A percentile compares a stretch with the other conserved stretches of the same genome.
phyloP scores from a whole-genome alignment of 108 stramenopile genomes.

The Parietichytrium sp. region DNA sequence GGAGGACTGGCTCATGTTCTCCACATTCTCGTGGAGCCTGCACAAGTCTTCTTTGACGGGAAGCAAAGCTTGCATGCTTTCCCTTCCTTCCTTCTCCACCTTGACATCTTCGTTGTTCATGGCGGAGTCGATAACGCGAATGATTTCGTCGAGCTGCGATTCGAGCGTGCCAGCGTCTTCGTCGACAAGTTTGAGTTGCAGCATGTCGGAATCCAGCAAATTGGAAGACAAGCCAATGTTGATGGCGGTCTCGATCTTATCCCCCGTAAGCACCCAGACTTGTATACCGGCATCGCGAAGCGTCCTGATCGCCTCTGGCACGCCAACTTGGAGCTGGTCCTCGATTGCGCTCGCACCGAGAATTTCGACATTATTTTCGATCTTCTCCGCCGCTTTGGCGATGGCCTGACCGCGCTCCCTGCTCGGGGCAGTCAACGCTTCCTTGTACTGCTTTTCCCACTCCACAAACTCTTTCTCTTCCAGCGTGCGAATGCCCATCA shows the following conservation, averaged over 20 bases:
- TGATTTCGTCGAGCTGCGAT: constrained; percentile 8
- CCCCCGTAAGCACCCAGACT: constrained; percentile 98
- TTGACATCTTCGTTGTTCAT: no score
- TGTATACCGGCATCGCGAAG: constrained; percentile 89
- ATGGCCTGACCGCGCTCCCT: constrained; percentile 49
- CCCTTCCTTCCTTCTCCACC: no score
- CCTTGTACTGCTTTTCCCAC: constrained; percentile 73
- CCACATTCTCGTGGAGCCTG: no score
- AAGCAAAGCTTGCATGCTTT: no score
- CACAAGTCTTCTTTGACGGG: no score
- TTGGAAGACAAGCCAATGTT: constrained; percentile 92
- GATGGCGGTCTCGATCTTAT: constrained; percentile 95
- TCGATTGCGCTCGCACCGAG: constrained; percentile 97
- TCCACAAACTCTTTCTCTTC: constrained; percentile 69
- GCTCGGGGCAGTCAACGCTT: constrained; percentile 48
- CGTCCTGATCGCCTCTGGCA: constrained; percentile 83
- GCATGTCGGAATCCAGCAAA: constrained; percentile 65
- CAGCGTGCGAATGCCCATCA: constrained; percentile 78
- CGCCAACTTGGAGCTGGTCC: constrained; percentile 93
- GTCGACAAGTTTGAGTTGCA: constrained; percentile 47
- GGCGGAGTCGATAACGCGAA: background rate
- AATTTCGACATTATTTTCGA: constrained; percentile 80
- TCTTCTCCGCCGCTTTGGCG: constrained; percentile 67
- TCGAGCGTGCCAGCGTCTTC: background rate
- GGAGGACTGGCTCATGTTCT: background rate